These are phyloP conservation scores for Irineochytrium annulatum DNA, from an alignment of 192 early-diverging fungal genomes.

Conservation along the genomic window DNA sequence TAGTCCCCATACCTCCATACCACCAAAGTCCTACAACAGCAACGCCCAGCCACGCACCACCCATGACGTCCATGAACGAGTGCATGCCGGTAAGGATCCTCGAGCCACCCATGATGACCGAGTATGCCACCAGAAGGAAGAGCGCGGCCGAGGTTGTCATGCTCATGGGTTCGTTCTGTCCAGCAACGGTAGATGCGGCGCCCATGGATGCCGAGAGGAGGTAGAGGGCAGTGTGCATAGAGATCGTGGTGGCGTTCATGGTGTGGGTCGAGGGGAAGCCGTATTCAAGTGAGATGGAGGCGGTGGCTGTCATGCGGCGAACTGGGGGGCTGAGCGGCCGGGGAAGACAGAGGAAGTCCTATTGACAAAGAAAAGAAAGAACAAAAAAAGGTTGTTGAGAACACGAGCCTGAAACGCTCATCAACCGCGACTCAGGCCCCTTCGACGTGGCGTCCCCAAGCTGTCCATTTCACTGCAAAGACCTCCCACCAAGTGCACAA, in stretches of 20 bases:
- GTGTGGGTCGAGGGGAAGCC: slow-evolving; percentile 92
- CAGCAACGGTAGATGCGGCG: no score
- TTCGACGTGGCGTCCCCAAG: not conserved
- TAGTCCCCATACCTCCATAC: slow-evolving; percentile 29
- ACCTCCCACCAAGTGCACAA: no score
- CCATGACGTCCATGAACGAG: slow-evolving; percentile 69
- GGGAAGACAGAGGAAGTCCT: slow-evolving; percentile 84
- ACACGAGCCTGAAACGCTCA: not conserved
- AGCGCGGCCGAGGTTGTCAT: slow-evolving; percentile 11
- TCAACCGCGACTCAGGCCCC: not conserved
- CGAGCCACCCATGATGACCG: slow-evolving; percentile 61
- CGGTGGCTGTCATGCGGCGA: slow-evolving; percentile 54
- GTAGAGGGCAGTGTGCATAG: slow-evolving; percentile 38
- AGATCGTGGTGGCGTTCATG: slow-evolving; percentile 75
- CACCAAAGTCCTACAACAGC: slow-evolving; percentile 55
- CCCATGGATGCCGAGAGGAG: no score
- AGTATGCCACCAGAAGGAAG: slow-evolving; percentile 45
- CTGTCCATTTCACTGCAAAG: no score
- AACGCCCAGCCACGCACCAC: slow-evolving; percentile 65
- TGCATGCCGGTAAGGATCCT: slow-evolving; percentile 89
- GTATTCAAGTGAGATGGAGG: slow-evolving; percentile 72
- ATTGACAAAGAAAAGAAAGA: slow-evolving; percentile 5
- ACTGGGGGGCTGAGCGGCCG: slow-evolving; percentile 79
- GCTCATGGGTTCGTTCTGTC: not conserved
- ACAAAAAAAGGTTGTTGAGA: not conserved